Percentiles rank a stretch among this genome's conserved stretches.
These are phyloP conservation scores for Alternaria arbusti DNA, from an alignment of 2,329 filamentous ascomycete species.

Conservation along the genomic window DNA sequence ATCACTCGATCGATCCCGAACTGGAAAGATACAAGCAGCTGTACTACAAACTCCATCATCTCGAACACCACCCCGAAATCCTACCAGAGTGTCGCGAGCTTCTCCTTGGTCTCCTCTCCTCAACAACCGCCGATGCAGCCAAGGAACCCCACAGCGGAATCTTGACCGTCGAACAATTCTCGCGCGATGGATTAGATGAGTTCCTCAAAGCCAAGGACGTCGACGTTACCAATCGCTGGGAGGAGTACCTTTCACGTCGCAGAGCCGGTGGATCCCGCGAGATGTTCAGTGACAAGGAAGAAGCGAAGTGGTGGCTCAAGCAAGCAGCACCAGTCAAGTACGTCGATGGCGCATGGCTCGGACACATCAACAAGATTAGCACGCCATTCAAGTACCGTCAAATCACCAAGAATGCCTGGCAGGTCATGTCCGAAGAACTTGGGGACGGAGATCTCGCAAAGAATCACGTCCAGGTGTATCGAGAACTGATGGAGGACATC, in stretches of 20 bases:
- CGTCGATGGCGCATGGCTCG: slow-evolving; percentile 59
- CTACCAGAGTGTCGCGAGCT: slow-evolving; percentile 41
- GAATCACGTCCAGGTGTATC: slow-evolving; percentile 53
- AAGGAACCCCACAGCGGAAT: slow-evolving; percentile 29
- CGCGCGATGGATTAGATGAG: slow-evolving; percentile 18
- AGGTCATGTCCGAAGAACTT: slow-evolving; percentile 58
- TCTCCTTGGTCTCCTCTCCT: slow-evolving; percentile 46
- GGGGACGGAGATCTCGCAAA: slow-evolving; percentile 57
- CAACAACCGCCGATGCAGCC: slow-evolving; percentile 36
- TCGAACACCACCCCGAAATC: slow-evolving; percentile 48
- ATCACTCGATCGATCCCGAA: background rate
- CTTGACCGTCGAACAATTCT: slow-evolving; percentile 41
- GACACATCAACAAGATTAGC: slow-evolving; percentile 53
- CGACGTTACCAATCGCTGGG: slow-evolving; percentile 40
- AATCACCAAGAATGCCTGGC: slow-evolving; percentile 56
- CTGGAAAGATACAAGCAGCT: slow-evolving; percentile 38
- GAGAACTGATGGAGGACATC: slow-evolving; percentile 42
- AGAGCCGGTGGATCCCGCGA: slow-evolving; percentile 44
- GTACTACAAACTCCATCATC: slow-evolving; percentile 52
- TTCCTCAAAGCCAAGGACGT: slow-evolving; percentile 46
- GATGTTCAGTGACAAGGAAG: slow-evolving; percentile 44
- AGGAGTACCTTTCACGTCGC: slow-evolving; percentile 45
- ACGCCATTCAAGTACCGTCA: slow-evolving; percentile 51
- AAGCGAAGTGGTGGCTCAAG: slow-evolving; percentile 51
- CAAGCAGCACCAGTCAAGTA: slow-evolving; percentile 54